Evolutionary conservation across 179 eudicot genomes (phyloP), one percentile per base, ranked within the genome.

Genomic region (Pouteria campechiana): DNA sequence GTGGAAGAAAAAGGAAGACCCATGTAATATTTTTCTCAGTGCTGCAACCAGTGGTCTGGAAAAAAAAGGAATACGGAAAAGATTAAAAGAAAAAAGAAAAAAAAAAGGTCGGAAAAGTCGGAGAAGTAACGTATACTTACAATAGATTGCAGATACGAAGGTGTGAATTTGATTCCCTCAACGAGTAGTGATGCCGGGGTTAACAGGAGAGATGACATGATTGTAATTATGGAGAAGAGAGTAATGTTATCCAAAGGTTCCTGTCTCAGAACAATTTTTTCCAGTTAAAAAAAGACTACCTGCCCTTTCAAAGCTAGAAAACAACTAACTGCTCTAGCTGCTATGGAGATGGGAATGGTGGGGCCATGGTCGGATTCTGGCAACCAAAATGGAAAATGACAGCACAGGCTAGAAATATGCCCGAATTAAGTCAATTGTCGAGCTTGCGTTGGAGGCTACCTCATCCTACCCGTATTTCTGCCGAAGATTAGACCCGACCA

Each of bases 181-280:
- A 69, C 41, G 44, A 89, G 54, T 39, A 85, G 37, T n/a, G 93
- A 85, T 36, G 73, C 42, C 0, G 95, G 93, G 0, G 60, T 50
- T 52, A 81, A 52, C 15, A 89, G 39, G 24, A 81, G 22, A 44
- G 81, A 78, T 10, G 86, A 78, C 12, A 74, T 71, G 65, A 89
- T 73, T 38, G 95, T 85, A 24, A 89, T 76, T 10, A 81, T 47
- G 6, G 95, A 89, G 74, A 89, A 89, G 50, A 85, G 83, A 62
- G 74, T 89, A 72, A 89, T 76, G 52, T 89, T 89, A 70, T 89
- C 95, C 64, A 89, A 19, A 23, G 69, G 39, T 49, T 85, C 97
- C 97, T 85, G 86, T 54, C 52, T 43, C 39, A 47, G 40, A 14
- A 25, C 2, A n/a, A n/a, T n/a, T n/a, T n/a, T n/a, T n/a, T n/a